Percentiles rank a stretch among this genome's conserved stretches.
Conservation (phyloP, 2,329 filamentous ascomycete species). For the Penicillium sp. region DNA sequence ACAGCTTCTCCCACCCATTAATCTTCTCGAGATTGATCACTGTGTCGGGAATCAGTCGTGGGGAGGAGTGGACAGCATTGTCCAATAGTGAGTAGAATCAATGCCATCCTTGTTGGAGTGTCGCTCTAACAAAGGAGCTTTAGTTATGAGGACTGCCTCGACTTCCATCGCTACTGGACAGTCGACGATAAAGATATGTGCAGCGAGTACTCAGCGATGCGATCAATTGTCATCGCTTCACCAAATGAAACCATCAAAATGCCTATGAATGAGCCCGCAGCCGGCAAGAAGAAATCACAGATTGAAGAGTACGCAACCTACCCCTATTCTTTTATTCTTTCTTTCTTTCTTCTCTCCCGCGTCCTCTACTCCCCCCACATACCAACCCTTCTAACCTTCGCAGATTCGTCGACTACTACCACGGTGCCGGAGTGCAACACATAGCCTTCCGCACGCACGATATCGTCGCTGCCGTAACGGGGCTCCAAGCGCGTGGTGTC, state of each 20-base stretch:
- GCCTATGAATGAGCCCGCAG: conserved; percentile 92
- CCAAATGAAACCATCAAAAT: conserved; percentile 85
- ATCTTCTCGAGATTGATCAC: conserved; percentile 78
- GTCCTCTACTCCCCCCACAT: background rate
- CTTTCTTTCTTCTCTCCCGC: background rate
- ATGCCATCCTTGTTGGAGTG: conserved; percentile 14
- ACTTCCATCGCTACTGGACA: conserved; percentile 93
- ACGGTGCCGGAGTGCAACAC: conserved; percentile 82
- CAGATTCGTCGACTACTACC: conserved; percentile 71
- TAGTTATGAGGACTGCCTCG: conserved; percentile 78
- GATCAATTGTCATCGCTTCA: conserved; percentile 81
- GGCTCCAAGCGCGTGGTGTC: conserved; percentile 74
- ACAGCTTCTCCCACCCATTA: conserved; percentile 59
- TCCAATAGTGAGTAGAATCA: conserved; percentile 50
- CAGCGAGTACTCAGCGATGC: conserved; percentile 84
- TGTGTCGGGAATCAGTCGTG: conserved; percentile 95
- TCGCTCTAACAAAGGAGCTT: conserved; percentile 1
- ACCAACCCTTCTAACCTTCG: conserved; percentile 1
- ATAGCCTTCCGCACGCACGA: conserved; percentile 78
- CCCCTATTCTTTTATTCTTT: background rate
- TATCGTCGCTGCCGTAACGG: conserved; percentile 70
- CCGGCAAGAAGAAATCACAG: conserved; percentile 80
- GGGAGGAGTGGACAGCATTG: conserved; percentile 69
- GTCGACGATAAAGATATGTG: conserved; percentile 88
- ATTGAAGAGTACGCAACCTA: conserved; percentile 70